Evolutionary conservation across 2,329 filamentous ascomycete species (phyloP), one percentile per base, ranked within the genome.

Genomic region (Xylariaceae sp.): DNA sequence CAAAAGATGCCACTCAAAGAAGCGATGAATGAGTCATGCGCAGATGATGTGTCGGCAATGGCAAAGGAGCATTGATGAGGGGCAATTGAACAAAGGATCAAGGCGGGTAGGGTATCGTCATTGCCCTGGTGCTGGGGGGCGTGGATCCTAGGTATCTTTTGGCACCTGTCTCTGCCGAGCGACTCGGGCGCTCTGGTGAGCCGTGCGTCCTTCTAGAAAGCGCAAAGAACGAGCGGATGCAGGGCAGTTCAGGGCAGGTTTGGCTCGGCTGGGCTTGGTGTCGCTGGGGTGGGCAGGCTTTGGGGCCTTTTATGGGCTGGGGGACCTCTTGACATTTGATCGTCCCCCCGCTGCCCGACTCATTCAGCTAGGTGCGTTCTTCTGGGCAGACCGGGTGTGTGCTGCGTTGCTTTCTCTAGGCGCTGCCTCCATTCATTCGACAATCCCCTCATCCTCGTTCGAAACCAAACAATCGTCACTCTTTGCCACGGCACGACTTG

Each of bases 161-260:
- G 22, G 22, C 22, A 28, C 22, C 22, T 28, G 22, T 28, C 22
- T 28, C 22, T 54, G 59, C 39, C 54, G 49, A 44, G 40, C 16
- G 40, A 56, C 59, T 55, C 53, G 54, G 61, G 60, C 50, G 51
- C 36, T 28, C 43, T n/a, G 19, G 31, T 48, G 63, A 54, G 47
- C 62, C 55, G 60, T 66, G 62, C 63, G 33, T 53, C 59, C 54
- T 66, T 66, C 62, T 63, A 55, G 62, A 66, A 66, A 59, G 41
- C 61, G 58, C 60, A 55, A 63, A 64, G 63, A 66, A 64, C 59
- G 53, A 45, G 50, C 53, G 49, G 50, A 48, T 51, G 45, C 45
- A 16, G 28, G 10, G 19, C 22, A 43, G 28, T 41, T 31, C 40
- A 42, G 40, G 41, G 36, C n/a, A 39, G 43, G 41, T 22, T 47